phyloP scores from a whole-genome alignment of 176 grass and related monocot genomes.

The Tillandsia leiboldiana region DNA sequence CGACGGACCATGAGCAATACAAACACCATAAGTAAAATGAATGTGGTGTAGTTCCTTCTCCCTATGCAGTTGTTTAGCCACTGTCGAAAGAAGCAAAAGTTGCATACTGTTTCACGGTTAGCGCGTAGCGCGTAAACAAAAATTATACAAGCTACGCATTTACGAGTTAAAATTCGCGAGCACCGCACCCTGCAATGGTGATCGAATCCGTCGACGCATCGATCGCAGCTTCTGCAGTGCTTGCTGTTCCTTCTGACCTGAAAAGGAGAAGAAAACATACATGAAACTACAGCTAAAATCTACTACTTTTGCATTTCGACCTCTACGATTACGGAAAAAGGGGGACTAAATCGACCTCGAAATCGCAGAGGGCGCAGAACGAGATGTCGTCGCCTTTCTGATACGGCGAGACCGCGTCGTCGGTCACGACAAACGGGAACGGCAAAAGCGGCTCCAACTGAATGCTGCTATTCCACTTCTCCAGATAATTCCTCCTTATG shows the following conservation, averaged over 20 bases:
- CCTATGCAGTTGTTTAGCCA: slow-evolving; percentile 99
- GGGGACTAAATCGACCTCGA: slow-evolving; percentile 36
- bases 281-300: too few species aligned
- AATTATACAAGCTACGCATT: too few species aligned
- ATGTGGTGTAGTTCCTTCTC: slow-evolving; percentile 70
- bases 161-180: background rate
- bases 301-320: too few species aligned
- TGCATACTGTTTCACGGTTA: slow-evolving; percentile 9
- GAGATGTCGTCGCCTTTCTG: slow-evolving; percentile 61
- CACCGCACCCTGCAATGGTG: slow-evolving; percentile 86
- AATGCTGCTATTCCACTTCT: slow-evolving; percentile 57
- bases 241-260: slow-evolving; percentile 92
- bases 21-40: slow-evolving; percentile 83
- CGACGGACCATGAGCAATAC: slow-evolving; percentile 61
- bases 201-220: slow-evolving; percentile 97
- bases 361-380: slow-evolving; percentile 79
- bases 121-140: background rate
- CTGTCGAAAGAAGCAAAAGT: slow-evolving; percentile 23
- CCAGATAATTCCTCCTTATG: slow-evolving; percentile 79
- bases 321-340: too few species aligned
- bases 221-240: slow-evolving; percentile 89
- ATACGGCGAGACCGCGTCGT: slow-evolving; percentile 53
- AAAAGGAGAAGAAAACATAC: background rate
- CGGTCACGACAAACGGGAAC: slow-evolving; percentile 68
- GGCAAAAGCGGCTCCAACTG: slow-evolving; percentile 83